Conservation (phyloP, 208 protist species). For the Trypanosomatidae sp. region DNA sequence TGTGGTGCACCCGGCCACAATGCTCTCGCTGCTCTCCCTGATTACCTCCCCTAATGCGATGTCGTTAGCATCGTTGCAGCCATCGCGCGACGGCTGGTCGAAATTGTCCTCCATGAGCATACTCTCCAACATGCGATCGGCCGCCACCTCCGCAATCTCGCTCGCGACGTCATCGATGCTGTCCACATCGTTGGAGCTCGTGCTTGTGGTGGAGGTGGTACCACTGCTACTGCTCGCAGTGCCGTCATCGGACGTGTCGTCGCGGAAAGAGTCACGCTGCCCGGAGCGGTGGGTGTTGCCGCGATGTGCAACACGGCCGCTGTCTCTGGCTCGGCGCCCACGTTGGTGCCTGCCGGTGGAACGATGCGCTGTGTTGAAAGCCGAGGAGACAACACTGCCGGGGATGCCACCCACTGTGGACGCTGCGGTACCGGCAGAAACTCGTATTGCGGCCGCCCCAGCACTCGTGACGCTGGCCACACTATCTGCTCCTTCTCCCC, state of each 20-base stretch:
- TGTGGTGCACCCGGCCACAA: background rate
- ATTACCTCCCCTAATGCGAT: background rate
- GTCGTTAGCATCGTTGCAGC: conserved; percentile 6
- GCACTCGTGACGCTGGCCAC: background rate
- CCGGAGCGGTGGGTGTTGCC: conserved; percentile 1
- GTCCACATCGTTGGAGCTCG: background rate
- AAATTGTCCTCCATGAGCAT: conserved; percentile 14
- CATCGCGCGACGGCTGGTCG: conserved; percentile 3
- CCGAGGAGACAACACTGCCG: background rate
- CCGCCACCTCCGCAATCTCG: background rate
- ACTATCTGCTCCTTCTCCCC: conserved; percentile 1
- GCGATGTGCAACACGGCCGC: background rate
- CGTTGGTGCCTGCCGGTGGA: background rate
- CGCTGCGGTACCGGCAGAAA: conserved; percentile 1
- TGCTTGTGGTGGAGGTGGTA: conserved; percentile 3
- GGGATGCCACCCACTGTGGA: background rate
- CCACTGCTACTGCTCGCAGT: conserved; percentile 5
- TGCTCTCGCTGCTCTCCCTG: background rate
- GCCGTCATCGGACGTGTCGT: conserved; percentile 5
- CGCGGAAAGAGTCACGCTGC: background rate
- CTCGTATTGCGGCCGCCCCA: background rate
- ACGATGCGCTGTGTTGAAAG: background rate
- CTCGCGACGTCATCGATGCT: conserved; percentile 3
- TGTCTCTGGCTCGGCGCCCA: background rate
- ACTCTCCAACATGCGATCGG: conserved; percentile 17